These are phyloP conservation scores for Halteria grandinella DNA, from an alignment of 73 alveolate species.

Conservation along the genomic window DNA sequence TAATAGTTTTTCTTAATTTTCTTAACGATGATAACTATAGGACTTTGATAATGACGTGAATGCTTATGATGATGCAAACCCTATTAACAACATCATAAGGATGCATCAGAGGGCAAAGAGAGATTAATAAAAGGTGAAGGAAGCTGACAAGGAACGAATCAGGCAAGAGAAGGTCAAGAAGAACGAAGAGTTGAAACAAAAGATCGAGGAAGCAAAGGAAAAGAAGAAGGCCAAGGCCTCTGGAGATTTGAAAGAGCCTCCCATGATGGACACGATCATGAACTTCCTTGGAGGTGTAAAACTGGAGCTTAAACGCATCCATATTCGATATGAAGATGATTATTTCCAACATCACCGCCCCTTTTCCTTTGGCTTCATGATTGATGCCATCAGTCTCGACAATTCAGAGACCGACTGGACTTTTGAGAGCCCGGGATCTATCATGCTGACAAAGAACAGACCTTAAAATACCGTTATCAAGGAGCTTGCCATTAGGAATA, in stretches of 20 bases:
- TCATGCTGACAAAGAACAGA: not conserved
- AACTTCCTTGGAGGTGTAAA: slow-evolving; percentile 40
- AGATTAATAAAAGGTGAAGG: not conserved
- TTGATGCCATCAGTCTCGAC: slow-evolving; percentile 46
- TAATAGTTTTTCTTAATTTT: not conserved
- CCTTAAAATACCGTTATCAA: slow-evolving; percentile 24
- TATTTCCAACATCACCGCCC: slow-evolving; percentile 57
- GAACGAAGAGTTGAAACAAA: not conserved
- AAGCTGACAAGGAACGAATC: slow-evolving; percentile 4
- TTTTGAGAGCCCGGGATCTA: slow-evolving; percentile 2
- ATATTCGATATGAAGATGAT: slow-evolving; percentile 75
- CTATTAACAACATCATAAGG: slow-evolving; percentile 10
- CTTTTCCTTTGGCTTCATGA: slow-evolving; percentile 59
- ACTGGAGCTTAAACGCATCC: slow-evolving; percentile 53
- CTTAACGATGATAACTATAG: not conserved
- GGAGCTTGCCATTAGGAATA: slow-evolving; percentile 36
- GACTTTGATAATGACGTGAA: slow-evolving; percentile 26
- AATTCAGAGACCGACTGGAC: slow-evolving; percentile 37
- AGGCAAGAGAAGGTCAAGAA: not conserved
- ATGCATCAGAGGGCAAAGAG: slow-evolving; percentile 42
- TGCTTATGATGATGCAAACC: slow-evolving; percentile 30
- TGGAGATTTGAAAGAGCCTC: slow-evolving; percentile 52
- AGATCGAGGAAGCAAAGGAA: slow-evolving; percentile 4
- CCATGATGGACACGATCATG: slow-evolving; percentile 20
- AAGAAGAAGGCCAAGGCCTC: slow-evolving; percentile 3